Evolutionary conservation across 163 green algal genomes (phyloP).

Genomic region (Chlamydomonas reinhardtii): DNA sequence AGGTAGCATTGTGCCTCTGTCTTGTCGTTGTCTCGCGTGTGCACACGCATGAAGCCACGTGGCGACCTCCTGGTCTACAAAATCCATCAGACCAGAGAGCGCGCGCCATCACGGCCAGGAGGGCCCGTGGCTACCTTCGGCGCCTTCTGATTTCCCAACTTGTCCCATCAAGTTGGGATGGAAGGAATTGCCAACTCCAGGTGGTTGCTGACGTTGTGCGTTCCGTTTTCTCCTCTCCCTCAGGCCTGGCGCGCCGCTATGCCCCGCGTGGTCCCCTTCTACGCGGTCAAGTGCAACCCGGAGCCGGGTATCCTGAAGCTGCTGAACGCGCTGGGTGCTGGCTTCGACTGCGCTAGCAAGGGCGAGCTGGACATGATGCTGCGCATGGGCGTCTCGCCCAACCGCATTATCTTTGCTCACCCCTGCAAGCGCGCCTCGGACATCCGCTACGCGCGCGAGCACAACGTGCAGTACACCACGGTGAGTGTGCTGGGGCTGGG

Average conservation of each 20-base stretch:
- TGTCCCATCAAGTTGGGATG: neutral
- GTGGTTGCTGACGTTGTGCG: slow-evolving; percentile 34
- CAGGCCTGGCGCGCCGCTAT: slow-evolving; percentile 80
- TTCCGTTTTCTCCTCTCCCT: neutral
- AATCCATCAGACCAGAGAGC: slow-evolving; percentile 24
- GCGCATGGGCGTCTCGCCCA: slow-evolving; percentile 68
- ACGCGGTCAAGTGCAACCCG: slow-evolving; percentile 97
- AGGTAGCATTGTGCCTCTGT: slow-evolving; percentile 2
- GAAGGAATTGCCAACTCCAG: slow-evolving; percentile 58
- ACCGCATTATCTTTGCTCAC: slow-evolving; percentile 89
- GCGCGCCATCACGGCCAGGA: slow-evolving; percentile 48
- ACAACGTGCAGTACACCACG: slow-evolving; percentile 71
- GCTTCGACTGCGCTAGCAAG: slow-evolving; percentile 97
- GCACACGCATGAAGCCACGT: slow-evolving; percentile 49
- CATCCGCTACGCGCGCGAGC: slow-evolving; percentile 72
- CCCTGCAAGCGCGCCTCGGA: slow-evolving; percentile 83
- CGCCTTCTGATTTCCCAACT: slow-evolving; percentile 44
- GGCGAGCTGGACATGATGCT: slow-evolving; percentile 87
- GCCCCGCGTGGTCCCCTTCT: slow-evolving; percentile 94
- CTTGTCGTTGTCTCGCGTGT: slow-evolving; percentile 17
- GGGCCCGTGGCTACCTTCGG: slow-evolving; percentile 52
- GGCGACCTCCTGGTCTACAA: slow-evolving; percentile 48
- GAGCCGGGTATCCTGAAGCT: slow-evolving; percentile 86
- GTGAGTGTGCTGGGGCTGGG: neutral
- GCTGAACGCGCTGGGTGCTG: slow-evolving; percentile 87